phyloP scores from a whole-genome alignment of 2,329 filamentous ascomycete species.

The Ascochyta viciae-villosae region DNA sequence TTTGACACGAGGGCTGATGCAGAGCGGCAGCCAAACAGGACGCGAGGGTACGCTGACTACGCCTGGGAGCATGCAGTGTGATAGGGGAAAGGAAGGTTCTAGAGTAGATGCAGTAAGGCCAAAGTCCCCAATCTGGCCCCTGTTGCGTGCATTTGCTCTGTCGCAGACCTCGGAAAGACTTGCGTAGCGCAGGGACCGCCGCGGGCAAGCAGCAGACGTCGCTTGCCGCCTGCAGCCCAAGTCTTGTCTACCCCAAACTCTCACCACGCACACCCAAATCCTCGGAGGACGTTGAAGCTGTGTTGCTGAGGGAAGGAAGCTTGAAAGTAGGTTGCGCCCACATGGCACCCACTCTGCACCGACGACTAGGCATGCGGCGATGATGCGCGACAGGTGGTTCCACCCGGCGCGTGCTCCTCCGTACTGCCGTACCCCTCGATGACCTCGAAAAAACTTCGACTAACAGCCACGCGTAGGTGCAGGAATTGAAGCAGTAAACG shows the following conservation, averaged over 20 bases:
- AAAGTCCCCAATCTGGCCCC: conserved; percentile 23
- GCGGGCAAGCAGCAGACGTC: conserved; percentile 26
- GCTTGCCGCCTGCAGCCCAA: conserved; percentile 35
- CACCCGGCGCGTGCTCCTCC: conserved; percentile 32
- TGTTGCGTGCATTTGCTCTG: conserved; percentile 17
- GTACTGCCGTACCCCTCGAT: conserved; percentile 36
- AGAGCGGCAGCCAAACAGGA: conserved; percentile 12
- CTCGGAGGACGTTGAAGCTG: conserved; percentile 50
- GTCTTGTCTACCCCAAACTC: conserved; percentile 30
- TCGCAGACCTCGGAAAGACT: conserved; percentile 32
- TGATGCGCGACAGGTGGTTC: conserved; percentile 15
- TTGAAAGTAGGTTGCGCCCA: conserved; percentile 39
- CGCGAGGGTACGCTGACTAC: not conserved
- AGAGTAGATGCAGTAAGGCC: conserved; percentile 24
- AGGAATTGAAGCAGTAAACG: conserved; percentile 39
- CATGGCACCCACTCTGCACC: conserved; percentile 9
- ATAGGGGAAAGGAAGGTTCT: conserved; percentile 19
- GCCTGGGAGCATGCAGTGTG: conserved; percentile 8
- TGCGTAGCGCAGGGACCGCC: conserved; percentile 34
- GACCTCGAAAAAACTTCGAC: conserved; percentile 39
- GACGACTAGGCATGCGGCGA: not conserved
- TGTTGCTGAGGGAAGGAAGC: conserved; percentile 52
- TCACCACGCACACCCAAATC: conserved; percentile 24
- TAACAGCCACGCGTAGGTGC: conserved; percentile 42
- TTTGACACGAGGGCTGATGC: conserved; percentile 10